Conservation (phyloP, 306 rosid genomes). For the Cajanus cajan region DNA sequence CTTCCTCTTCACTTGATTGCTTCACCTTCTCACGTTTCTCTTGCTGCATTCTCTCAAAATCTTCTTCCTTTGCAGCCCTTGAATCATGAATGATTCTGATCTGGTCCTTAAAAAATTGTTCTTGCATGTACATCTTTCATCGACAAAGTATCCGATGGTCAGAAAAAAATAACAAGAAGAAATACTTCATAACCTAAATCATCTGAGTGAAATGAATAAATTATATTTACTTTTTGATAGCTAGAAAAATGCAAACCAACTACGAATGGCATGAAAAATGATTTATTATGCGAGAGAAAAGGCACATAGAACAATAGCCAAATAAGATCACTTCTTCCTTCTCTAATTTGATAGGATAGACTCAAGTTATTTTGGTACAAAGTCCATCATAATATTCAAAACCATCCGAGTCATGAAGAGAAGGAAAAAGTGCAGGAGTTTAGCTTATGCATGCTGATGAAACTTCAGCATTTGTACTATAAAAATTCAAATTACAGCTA, state of each 20-base stretch:
- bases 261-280: not conserved
- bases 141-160: not conserved
- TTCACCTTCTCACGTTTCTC: constrained; percentile 64
- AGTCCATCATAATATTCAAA: not conserved
- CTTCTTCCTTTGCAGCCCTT: constrained; percentile 58
- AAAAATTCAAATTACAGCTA: not conserved
- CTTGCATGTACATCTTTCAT: constrained; percentile 64
- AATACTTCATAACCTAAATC: not conserved
- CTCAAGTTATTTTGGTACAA: not conserved
- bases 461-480: not conserved
- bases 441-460: not conserved
- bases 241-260: not conserved
- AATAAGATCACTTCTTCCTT: not conserved
- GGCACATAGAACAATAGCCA: not conserved
- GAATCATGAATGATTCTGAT: constrained; percentile 46
- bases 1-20: constrained; percentile 47
- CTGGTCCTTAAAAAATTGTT: constrained; percentile 59
- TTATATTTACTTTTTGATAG: too few species aligned
- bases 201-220: too few species aligned
- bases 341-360: too few species aligned
- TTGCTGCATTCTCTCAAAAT: constrained; percentile 67
- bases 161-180: not conserved
- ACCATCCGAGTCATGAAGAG: not conserved
- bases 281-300: not conserved
- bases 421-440: not conserved